Base-by-base conservation (phyloP, 2,329 filamentous ascomycete species). In the Graphilbum fragrans region DNA sequence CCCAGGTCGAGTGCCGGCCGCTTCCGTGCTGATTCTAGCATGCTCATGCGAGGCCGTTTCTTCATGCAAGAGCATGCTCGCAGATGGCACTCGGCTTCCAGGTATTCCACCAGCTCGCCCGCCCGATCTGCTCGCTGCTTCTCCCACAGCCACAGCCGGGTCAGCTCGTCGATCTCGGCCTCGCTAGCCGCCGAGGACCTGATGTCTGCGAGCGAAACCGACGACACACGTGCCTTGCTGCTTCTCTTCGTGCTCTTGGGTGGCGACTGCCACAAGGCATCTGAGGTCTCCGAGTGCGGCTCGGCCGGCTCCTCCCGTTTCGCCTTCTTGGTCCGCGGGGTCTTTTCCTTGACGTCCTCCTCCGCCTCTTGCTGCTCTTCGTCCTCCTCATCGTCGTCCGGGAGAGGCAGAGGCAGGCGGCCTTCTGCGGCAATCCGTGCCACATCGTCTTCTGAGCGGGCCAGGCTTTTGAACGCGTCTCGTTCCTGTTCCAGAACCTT, bases 81-180 rank as follows among this genome's bases (percentile, higher is more conserved):
- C 48, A 87, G 70, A 38, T 76, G 69, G 56, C 81, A 86, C 56
- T 90, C 83, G 41, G 82, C 72, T 53, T 84, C 75, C 55, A 88
- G 66, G 58, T 86, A 88, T 25, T 87, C 80, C 37, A 86, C 68
- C 53, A 82, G 74, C 45, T 86, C 82, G 47, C 81, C 68, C 0
- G 82, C 80, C 8, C 80, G 72, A 47, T 82, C 70, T 10, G 82
- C 79, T 41, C 80, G 68, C 53, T 74, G 71, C 61, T 72, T 63
- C 58, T 62, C 73, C 70, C 72, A 77, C 43, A 69, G 62, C 53
- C 72, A 64, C 41, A 72, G 60, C 6, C 61, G 61, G 1, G 62
- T 63, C 33, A 77, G 59, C 50, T 77, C 70, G 35, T 77, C 72
- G 27, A 77, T 69, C 50, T 77, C 74, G n/a, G 65, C 61, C 49